Base-by-base conservation (phyloP, 1,284 basidiomycete species). In the Puccinia hordei region DNA sequence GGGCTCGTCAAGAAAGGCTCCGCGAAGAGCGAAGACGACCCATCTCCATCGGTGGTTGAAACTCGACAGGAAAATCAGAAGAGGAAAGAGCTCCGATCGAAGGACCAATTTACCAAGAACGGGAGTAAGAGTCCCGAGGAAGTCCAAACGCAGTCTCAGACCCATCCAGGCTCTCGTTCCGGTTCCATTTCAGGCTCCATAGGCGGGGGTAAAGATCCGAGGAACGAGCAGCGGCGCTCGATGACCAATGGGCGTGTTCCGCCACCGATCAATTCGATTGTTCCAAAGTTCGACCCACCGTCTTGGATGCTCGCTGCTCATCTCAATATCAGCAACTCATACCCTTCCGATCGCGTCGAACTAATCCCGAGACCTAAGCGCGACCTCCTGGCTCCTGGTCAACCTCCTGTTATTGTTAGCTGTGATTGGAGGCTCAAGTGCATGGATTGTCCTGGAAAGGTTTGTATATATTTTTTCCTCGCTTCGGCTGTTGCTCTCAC, bases 361-460 rank as follows among this genome's bases (percentile, higher is more conserved):
- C 44, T 81, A 19, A 35, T 81, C 35, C 72, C 79, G 17, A 81
- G 66, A 38, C 44, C 61, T 5, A 73, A 44, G 49, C 74, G 73
- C 44, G 78, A 74, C 17, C 5, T 38, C 9, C 79, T 55, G 30
- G 30, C 10, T 19, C 66, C 66, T 9, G 77, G 61, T 51, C 61
- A 79, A 59, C 55, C 68, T 49, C 66, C 68, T 27, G 55, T 72
- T 22, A 15, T 61, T 17, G 38, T 84, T n/a, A 93, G 95, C 85
- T 51, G 15, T 24, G 78, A 72, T 72, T 98, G 95, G 95, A 89
- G 95, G 27, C 90, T 98, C 84, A 95, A 93, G 86, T 99, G 96
- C 86, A 85, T 91, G 81, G 96, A 98, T 86, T 98, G 96, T 86
- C 94, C 94, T 82, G 93, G 93, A 84, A 95, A 95, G 89, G 93